Conservation (phyloP, 2,329 filamentous ascomycete genomes). For the Diaporthe sp. region DNA sequence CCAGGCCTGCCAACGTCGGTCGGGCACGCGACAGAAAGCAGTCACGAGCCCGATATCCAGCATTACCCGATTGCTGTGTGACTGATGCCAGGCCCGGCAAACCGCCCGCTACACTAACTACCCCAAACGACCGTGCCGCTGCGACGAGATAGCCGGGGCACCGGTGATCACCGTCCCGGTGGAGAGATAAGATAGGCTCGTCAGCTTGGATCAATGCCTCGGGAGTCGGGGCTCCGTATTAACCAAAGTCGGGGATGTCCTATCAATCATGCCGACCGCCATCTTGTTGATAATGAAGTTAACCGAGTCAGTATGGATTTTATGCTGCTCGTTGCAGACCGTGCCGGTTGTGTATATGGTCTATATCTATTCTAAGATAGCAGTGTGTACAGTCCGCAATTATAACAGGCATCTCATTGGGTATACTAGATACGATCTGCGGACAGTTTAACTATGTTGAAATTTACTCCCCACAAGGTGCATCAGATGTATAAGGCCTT, state of each 20-base stretch:
- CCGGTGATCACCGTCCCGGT: constrained; percentile 31
- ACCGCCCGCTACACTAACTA: not conserved
- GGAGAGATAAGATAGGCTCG: constrained; percentile 29
- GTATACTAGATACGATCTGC: not conserved
- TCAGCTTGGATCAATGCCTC: not conserved
- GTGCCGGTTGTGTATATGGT: not conserved
- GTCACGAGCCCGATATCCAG: constrained; percentile 12
- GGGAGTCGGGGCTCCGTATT: not conserved
- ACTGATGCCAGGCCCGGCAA: not conserved
- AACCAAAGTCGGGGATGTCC: no score
- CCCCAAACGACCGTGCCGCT: not conserved
- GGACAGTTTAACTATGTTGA: not conserved
- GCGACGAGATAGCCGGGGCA: constrained; percentile 13
- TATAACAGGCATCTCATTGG: not conserved
- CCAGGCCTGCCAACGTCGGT: not conserved
- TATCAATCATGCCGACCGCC: not conserved
- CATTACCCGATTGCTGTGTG: not conserved
- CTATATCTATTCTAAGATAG: no score
- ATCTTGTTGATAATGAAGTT: not conserved
- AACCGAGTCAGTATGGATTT: not conserved
- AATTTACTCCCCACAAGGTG: not conserved
- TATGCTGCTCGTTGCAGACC: not conserved
- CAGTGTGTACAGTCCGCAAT: not conserved
- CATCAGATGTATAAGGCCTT: not conserved
- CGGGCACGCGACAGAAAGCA: constrained; percentile 2